These are phyloP conservation scores for Skeletonema costatum DNA, from an alignment of 108 stramenopile species.

Conservation along the genomic window DNA sequence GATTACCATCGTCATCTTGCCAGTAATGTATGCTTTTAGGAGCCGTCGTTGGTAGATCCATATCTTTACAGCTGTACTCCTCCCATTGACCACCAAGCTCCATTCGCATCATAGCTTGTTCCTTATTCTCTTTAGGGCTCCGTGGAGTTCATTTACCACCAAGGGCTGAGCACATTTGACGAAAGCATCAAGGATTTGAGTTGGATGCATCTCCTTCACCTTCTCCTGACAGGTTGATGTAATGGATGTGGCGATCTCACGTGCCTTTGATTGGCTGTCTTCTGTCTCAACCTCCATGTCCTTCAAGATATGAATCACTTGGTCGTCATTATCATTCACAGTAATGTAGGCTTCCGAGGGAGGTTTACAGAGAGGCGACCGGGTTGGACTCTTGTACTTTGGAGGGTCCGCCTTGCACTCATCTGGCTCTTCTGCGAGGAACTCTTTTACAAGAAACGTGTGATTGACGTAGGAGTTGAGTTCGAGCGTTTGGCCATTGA, in stretches of 20 bases:
- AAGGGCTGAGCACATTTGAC: conserved; percentile 30
- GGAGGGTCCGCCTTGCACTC: conserved; percentile 22
- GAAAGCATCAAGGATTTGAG: conserved; percentile 29
- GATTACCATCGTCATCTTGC: conserved; percentile 23
- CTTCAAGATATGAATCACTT: conserved; percentile 41
- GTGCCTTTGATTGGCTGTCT: conserved; percentile 25
- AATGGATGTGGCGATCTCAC: conserved; percentile 6
- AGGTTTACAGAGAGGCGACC: conserved; percentile 7
- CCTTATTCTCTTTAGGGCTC: conserved; percentile 56
- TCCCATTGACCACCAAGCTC: conserved; percentile 58
- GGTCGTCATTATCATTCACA: conserved; percentile 51
- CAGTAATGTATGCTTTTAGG: conserved; percentile 40
- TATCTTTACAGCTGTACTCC: conserved; percentile 81
- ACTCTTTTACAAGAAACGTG: conserved; percentile 66
- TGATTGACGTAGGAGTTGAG: conserved; percentile 77
- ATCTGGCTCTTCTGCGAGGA: conserved; percentile 23
- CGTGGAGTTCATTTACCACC: conserved; percentile 40
- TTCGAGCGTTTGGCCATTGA: conserved; percentile 39
- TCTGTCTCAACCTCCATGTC: conserved; percentile 45
- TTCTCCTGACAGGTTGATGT: conserved; percentile 25
- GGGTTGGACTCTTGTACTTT: conserved; percentile 1
- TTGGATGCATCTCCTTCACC: conserved; percentile 11
- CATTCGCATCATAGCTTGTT: conserved; percentile 50
- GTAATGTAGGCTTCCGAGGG: conserved; percentile 38
- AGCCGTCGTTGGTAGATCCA: conserved; percentile 49